Evolutionary conservation across 257 asterid genomes (phyloP).

Genomic region (Capsicum rhomboideum): DNA sequence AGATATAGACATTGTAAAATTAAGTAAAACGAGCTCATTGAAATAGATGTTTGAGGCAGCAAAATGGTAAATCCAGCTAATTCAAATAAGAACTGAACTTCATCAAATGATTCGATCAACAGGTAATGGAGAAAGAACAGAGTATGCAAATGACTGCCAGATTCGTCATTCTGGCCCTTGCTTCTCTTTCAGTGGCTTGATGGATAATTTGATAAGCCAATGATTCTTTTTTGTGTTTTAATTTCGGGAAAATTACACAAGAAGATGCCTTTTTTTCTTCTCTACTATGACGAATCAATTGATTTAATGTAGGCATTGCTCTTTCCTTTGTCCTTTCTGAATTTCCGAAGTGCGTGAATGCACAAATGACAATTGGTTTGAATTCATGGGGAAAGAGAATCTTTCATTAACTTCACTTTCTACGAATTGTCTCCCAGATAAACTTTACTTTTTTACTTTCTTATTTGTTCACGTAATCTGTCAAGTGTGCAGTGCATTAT

Average conservation of each 20-base stretch:
- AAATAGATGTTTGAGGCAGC: background rate
- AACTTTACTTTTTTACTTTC: background rate
- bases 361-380: background rate
- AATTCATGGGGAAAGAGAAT: background rate
- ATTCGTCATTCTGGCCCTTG: background rate
- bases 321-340: background rate
- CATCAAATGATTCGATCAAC: background rate
- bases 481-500: background rate
- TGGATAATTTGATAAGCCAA: background rate
- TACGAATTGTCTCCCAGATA: background rate
- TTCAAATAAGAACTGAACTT: background rate
- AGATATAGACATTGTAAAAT: background rate
- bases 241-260: background rate
- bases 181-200: background rate
- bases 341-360: background rate
- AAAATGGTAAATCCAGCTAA: background rate
- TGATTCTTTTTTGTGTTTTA: background rate
- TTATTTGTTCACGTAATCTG: background rate
- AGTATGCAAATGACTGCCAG: background rate
- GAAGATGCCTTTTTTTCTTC: background rate
- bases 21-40: background rate
- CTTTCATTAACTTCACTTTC: background rate
- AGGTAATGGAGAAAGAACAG: background rate
- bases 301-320: too few relatives aligned
- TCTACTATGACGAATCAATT: too few relatives aligned